phyloP scores from a whole-genome alignment of 257 asterid genomes.

The Buddleja alternifolia region DNA sequence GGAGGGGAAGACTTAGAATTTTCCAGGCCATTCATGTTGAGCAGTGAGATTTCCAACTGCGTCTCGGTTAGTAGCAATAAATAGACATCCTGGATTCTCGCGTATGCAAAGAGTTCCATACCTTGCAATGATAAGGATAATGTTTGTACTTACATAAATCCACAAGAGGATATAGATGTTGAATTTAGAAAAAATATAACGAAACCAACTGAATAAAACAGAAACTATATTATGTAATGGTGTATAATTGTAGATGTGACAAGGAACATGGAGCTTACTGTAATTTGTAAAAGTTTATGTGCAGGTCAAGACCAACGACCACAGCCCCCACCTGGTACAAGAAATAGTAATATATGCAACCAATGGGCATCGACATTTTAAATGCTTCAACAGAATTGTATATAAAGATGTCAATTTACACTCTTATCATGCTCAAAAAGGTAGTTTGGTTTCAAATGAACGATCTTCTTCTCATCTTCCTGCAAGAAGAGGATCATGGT shows the following conservation, averaged over 20 bases:
- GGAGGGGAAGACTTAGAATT: not conserved
- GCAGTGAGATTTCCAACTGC: conserved; percentile 83
- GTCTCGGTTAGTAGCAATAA: conserved; percentile 89
- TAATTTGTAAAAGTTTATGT: conserved; percentile 83
- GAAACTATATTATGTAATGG: not conserved
- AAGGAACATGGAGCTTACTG: conserved; percentile 60
- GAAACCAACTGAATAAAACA: not conserved
- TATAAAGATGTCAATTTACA: conserved; percentile 48
- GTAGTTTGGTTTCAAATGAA: conserved; percentile 54
- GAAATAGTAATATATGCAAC: conserved; percentile 27
- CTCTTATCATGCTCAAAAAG: conserved; percentile 76
- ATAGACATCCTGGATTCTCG: conserved; percentile 94
- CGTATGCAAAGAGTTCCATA: conserved; percentile 95
- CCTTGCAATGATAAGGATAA: conserved; percentile 42
- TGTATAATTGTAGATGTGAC: conserved; percentile 14
- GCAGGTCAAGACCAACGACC: conserved; percentile 84
- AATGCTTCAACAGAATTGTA: conserved; percentile 12
- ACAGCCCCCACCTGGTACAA: conserved; percentile 92
- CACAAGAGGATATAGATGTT: not conserved
- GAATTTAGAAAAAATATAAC: not conserved
- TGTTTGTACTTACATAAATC: not conserved
- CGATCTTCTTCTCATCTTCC: conserved; percentile 83
- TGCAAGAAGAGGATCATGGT: conserved; percentile 37
- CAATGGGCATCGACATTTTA: conserved; percentile 17
- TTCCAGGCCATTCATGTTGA: conserved; percentile 95